Evolutionary conservation across 1,284 basidiomycete genomes (phyloP).

Genomic region (Spongispora temasekensis): DNA sequence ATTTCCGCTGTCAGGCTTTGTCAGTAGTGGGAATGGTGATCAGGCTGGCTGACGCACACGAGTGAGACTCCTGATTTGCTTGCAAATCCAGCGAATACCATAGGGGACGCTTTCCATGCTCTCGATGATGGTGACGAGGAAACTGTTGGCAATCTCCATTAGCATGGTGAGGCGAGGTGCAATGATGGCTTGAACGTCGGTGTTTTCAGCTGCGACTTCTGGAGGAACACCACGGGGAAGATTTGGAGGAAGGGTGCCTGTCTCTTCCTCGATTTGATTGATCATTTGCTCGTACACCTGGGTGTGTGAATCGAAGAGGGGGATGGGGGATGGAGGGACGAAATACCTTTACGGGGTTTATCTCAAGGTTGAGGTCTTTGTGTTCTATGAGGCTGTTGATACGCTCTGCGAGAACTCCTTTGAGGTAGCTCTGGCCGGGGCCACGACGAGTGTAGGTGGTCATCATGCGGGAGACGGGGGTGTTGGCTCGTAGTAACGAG

Average conservation of each 20-base stretch:
- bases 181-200: slow-evolving; percentile 96
- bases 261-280: slow-evolving; percentile 96
- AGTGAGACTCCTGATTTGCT: slow-evolving; percentile 96
- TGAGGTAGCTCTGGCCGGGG: slow-evolving; percentile 96
- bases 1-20: slow-evolving; percentile 75
- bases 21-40: slow-evolving; percentile 10
- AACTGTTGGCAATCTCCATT: slow-evolving; percentile 98
- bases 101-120: slow-evolving; percentile 98
- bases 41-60: slow-evolving; percentile 55
- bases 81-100: slow-evolving; percentile 99
- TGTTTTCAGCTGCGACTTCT: slow-evolving; percentile 90
- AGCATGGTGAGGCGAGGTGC: slow-evolving; percentile 95
- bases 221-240: slow-evolving; percentile 91
- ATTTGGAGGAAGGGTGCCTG: slow-evolving; percentile 85
- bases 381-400: slow-evolving; percentile 99
- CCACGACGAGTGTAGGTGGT: slow-evolving; percentile 98
- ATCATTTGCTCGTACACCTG: slow-evolving; percentile 99
- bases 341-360: slow-evolving; percentile 93
- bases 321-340: background rate
- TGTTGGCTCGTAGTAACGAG: slow-evolving; percentile 95
- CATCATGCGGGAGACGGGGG: slow-evolving; percentile 99
- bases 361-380: slow-evolving; percentile 97
- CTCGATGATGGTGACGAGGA: slow-evolving; percentile 97
- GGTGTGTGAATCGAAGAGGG: background rate
- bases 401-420: slow-evolving; percentile 93